phyloP scores from a whole-genome alignment of 1,284 basidiomycete species.

The Rhodotorula sp. region DNA sequence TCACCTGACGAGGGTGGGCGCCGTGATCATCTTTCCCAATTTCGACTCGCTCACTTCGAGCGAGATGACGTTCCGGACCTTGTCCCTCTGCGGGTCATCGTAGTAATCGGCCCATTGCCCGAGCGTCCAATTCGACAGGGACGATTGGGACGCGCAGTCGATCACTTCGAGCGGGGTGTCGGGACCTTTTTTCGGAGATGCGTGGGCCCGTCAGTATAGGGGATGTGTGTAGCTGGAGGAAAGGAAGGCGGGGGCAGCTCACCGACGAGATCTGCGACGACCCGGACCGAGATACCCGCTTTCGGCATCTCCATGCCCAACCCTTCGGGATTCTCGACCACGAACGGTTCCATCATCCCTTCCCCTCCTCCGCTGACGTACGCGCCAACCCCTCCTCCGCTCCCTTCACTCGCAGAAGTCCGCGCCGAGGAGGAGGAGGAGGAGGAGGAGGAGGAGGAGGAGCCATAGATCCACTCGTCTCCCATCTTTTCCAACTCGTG shows the following conservation, averaged over 20 bases:
- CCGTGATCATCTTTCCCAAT: conserved; percentile 71
- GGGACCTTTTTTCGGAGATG: conserved; percentile 51
- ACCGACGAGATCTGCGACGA: conserved; percentile 74
- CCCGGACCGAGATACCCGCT: conserved; percentile 64
- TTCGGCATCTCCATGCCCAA: conserved; percentile 82
- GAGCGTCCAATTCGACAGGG: conserved; percentile 67
- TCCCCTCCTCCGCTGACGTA: neutral
- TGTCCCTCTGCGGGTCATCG: conserved; percentile 68
- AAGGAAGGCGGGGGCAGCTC: neutral
- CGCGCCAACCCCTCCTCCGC: neutral
- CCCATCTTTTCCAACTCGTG: conserved; percentile 56
- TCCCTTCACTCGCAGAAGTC: conserved; percentile 24
- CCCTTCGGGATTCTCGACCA: conserved; percentile 71
- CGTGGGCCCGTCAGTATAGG: neutral
- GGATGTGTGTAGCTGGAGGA: neutral
- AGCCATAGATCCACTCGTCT: conserved; percentile 67
- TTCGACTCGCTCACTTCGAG: conserved; percentile 77
- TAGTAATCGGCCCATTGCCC: conserved; percentile 89
- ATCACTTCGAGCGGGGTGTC: conserved; percentile 82
- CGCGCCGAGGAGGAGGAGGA: neutral
- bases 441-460: conserved; percentile 53
- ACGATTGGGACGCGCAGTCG: conserved; percentile 51
- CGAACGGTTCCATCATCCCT: conserved; percentile 72
- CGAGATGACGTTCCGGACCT: conserved; percentile 86
- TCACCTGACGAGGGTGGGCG: conserved; percentile 69